Evolutionary conservation across 139 green algal species (phyloP), one percentile per base, ranked within the genome.

Genomic region (Coelastrella sp.): DNA sequence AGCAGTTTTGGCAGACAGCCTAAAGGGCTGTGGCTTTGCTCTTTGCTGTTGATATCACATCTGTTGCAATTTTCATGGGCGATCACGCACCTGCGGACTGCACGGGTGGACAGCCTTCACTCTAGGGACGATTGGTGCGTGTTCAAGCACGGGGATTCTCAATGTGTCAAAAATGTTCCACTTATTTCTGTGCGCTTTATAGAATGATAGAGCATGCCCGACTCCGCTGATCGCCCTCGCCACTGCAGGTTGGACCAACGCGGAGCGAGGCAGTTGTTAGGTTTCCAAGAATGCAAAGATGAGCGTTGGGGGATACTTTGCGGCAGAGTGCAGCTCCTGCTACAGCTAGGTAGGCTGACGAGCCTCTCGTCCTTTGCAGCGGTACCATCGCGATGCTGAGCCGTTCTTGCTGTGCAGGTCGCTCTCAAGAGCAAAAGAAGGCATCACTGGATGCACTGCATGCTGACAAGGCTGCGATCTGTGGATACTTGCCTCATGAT

Each of bases 251-350:
- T 59, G 68, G 56, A 15, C 27, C 22, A 88, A 49, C 82, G 65
- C 25, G 59, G 24, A 80, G 25, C 84, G 24, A 87, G 84, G 84
- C 61, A 75, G n/a, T 68, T 88, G 35, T 49, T 88, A 49, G 84
- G 84, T 8, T 15, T 17, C 49, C 60, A 59, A 27, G 66, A 78
- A 6, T 76, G 58, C 59, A 72, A 14, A 56, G 89, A 90, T 57
- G 9, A 20, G 17, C 85, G 85, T 22, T 90, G 74, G 74, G 74
- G 85, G 9, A n/a, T 24, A 20, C 49, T 84, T 9, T 63, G 57
- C 24, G 85, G 57, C 73, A 66, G 58, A 57, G n/a, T 65, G 58
- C 85, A 90, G 73, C 10, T 84, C 3, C 9, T 90, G 59, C 24
- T 84, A 58, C 73, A 83, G 85, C 73, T 90, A 35, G 22, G 59